phyloP scores from a whole-genome alignment of 2,329 filamentous ascomycete genomes.

The Thermothelomyces thermophilus region DNA sequence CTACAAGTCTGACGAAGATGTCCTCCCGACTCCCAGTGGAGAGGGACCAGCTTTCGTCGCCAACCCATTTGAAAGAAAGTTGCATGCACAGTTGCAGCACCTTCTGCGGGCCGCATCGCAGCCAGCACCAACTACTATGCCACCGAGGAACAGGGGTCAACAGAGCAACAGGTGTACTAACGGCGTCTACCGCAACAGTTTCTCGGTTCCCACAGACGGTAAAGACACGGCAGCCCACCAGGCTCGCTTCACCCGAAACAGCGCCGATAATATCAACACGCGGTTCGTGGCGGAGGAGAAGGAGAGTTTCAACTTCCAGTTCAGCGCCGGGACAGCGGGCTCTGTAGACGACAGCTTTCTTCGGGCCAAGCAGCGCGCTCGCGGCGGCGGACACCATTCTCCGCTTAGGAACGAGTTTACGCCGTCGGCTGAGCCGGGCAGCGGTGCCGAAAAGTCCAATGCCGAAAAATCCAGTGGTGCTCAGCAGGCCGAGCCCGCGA shows the following conservation, averaged over 20 bases:
- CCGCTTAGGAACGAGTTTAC: constrained; percentile 28
- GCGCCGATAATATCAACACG: constrained; percentile 56
- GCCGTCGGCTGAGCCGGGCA: constrained; percentile 18
- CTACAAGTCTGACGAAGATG: constrained; percentile 9
- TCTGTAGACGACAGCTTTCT: constrained; percentile 26
- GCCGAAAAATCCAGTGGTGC: too few relatives aligned
- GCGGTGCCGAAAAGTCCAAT: constrained; percentile 8
- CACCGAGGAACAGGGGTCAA: constrained; percentile 6
- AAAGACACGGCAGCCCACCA: constrained; percentile 32
- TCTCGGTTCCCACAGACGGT: constrained; percentile 42
- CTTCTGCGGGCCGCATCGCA: constrained; percentile 13
- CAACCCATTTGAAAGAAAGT: constrained; percentile 7
- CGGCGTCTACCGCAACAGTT: constrained; percentile 36
- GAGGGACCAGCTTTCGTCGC: constrained; percentile 5
- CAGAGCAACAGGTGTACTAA: constrained; percentile 23
- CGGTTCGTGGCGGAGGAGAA: constrained; percentile 48
- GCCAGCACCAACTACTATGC: neutral
- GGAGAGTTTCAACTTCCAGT: constrained; percentile 34
- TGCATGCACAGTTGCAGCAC: constrained; percentile 20
- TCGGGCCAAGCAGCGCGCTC: constrained; percentile 32
- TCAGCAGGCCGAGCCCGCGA: constrained; percentile 18
- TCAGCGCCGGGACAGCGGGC: constrained; percentile 42
- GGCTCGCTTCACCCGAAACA: constrained; percentile 42
- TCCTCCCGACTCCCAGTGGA: constrained; percentile 26
- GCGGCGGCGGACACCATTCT: constrained; percentile 33